Base-by-base conservation (phyloP, 2,329 filamentous ascomycete species). In the Dactylellina drechsleri region DNA sequence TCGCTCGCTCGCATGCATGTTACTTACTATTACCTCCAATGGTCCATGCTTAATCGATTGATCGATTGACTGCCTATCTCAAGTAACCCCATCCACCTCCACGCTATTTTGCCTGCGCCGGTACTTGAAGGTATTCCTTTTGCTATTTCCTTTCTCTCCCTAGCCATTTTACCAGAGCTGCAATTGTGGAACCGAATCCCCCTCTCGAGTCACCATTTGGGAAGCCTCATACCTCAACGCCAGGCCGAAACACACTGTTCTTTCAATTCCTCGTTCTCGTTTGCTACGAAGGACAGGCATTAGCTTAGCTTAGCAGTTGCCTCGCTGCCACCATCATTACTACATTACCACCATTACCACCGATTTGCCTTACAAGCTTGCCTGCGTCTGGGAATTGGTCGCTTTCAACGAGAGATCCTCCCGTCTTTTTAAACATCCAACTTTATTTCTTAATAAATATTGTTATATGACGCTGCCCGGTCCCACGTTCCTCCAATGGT, bases 151-250 rank as follows among this genome's bases (percentile, higher is more conserved):
- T 36, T 8, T 41, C 57, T 23, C 18, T 47, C 47, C 20, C 60
- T 41, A 28, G 53, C 43, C 20, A 28, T 43, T 57, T 47, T 60
- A 40, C 54, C 65, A 20, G 45, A 26, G 31, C 60, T 45, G 43
- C 47, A 16, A 26, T 26, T 47, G 58, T 75, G 68, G 68, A 64
- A 58, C 64, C 16, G 43, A n/a, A 4, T 12, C 15, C 13, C 16
- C 16, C 71, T 41, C 62, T 40, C 62, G 54, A 53, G 53, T 56
- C 71, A 64, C 71, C 40, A 40, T 67, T 75, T 75, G 64, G 71
- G 71, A 62, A 75, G 58, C 71, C 71, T 64, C 71, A 75, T 59
- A 75, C 64, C 41, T 47, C 18, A 49, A 65, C 31, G 8, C 49
- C 61, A 60, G 59, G 54, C 67, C 49, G 66, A 47, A 64, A 53